phyloP scores from a whole-genome alignment of 2,329 filamentous ascomycete genomes.

The Hymenoscyphus salicellus region DNA sequence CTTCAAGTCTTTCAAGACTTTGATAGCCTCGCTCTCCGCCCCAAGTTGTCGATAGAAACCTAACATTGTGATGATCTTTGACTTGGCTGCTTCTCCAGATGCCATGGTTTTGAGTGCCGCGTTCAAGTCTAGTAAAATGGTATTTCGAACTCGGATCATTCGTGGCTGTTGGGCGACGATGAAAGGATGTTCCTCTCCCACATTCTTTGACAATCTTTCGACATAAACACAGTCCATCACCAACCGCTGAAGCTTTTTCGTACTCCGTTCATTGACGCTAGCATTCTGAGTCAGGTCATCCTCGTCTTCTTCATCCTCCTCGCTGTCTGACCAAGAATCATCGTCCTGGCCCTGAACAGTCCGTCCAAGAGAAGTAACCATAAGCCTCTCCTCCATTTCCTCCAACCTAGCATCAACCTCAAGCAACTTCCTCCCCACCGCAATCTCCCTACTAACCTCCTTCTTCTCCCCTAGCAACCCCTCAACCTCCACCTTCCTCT shows the following conservation, averaged over 20 bases:
- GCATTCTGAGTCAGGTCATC: constrained; percentile 26
- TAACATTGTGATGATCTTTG: constrained; percentile 52
- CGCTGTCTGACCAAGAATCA: constrained; percentile 38
- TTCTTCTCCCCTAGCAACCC: constrained; percentile 64
- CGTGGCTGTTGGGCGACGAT: constrained; percentile 54
- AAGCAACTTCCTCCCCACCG: constrained; percentile 58
- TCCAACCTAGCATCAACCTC: constrained; percentile 63
- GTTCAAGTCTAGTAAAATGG: constrained; percentile 62
- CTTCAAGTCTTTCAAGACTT: constrained; percentile 40
- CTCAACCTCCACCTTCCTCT: constrained; percentile 61
- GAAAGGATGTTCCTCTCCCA: constrained; percentile 62
- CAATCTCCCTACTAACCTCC: constrained; percentile 60
- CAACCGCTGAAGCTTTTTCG: constrained; percentile 48
- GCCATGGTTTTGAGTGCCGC: constrained; percentile 59
- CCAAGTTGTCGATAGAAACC: constrained; percentile 60
- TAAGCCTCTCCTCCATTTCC: constrained; percentile 61
- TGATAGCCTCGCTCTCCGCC: constrained; percentile 57
- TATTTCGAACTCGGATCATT: constrained; percentile 56
- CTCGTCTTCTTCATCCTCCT: constrained; percentile 40
- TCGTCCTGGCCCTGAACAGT: constrained; percentile 30
- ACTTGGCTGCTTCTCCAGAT: constrained; percentile 37
- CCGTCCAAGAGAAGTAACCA: constrained; percentile 44
- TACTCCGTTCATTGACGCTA: constrained; percentile 35
- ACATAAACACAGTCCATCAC: constrained; percentile 57
- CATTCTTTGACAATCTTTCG: constrained; percentile 46